Evolutionary conservation across 805 yeast species (phyloP).

Genomic region (Millerozyma acaciae): DNA sequence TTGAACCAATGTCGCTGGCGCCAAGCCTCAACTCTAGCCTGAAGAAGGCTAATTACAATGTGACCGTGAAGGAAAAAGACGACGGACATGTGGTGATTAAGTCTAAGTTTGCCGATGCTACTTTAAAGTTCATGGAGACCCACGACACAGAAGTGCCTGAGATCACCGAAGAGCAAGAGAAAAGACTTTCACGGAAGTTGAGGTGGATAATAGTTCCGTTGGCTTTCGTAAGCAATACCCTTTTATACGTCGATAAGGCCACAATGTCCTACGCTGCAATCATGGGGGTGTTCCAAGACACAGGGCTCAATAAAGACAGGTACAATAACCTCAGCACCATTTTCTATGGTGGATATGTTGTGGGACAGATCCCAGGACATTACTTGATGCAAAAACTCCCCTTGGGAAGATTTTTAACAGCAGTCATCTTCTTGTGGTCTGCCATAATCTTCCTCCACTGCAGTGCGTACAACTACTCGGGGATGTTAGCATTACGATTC

Average conservation of each 20-base stretch:
- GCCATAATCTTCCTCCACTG: conserved; percentile 43
- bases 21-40: no score
- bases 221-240: conserved; percentile 25
- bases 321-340: conserved; percentile 47
- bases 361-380: conserved; percentile 46
- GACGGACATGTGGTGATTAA: conserved; percentile 1
- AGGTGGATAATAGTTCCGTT: no score
- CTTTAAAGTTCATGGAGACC: conserved; percentile 33
- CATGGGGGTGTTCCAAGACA: conserved; percentile 44
- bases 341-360: conserved; percentile 46
- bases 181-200: conserved; percentile 31
- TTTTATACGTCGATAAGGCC: conserved; percentile 50
- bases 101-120: conserved; percentile 34
- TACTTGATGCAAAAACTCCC: conserved; percentile 43
- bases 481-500: conserved; percentile 45
- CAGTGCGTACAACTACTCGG: conserved; percentile 41
- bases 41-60: no score
- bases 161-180: conserved; percentile 42
- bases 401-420: conserved; percentile 34
- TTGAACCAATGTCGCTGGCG: no score
- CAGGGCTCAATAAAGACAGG: conserved; percentile 38
- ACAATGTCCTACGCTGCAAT: conserved; percentile 47
- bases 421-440: conserved; percentile 41
- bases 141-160: conserved; percentile 30
- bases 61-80: no score